Percentiles rank a stretch among this genome's conserved stretches.
phyloP scores from a whole-genome alignment of 352 stramenopile genomes.

The Phytophthora colocasiae region DNA sequence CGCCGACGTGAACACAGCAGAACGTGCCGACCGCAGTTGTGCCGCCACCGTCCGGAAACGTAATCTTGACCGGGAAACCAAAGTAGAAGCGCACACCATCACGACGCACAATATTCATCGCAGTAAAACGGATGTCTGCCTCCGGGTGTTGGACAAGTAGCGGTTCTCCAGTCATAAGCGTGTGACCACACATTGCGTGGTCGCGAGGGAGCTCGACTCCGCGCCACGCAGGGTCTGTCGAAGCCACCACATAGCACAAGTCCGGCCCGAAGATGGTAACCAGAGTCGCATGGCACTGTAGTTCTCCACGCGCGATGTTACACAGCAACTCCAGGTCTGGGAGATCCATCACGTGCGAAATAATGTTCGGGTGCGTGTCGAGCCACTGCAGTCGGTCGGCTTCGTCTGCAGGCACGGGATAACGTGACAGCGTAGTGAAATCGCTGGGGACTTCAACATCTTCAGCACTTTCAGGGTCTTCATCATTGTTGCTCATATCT shows the following conservation, averaged over 20 bases:
- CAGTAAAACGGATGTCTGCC: conserved; percentile 66
- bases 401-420: conserved; percentile 55
- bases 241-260: conserved; percentile 53
- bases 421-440: conserved; percentile 27
- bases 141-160: conserved; percentile 62
- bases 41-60: conserved; percentile 27
- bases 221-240: conserved; percentile 43
- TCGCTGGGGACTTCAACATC: conserved; percentile 8
- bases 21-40: conserved; percentile 55
- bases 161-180: conserved; percentile 57
- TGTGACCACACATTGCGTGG: conserved; percentile 65
- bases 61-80: conserved; percentile 59
- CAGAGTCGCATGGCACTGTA: conserved; percentile 54
- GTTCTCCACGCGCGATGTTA: conserved; percentile 52
- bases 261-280: conserved; percentile 56
- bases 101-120: conserved; percentile 42
- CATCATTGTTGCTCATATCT: conserved; percentile 13
- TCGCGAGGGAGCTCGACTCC: conserved; percentile 45
- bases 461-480: conserved; percentile 20
- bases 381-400: conserved; percentile 44
- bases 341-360: conserved; percentile 51
- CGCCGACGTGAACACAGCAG: conserved; percentile 52
- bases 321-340: conserved; percentile 76
- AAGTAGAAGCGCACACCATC: conserved; percentile 65
- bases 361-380: conserved; percentile 37